Evolutionary conservation across 441 rosid genomes (phyloP), one percentile per base, ranked within the genome.

Genomic region (Pelargonium australe): DNA sequence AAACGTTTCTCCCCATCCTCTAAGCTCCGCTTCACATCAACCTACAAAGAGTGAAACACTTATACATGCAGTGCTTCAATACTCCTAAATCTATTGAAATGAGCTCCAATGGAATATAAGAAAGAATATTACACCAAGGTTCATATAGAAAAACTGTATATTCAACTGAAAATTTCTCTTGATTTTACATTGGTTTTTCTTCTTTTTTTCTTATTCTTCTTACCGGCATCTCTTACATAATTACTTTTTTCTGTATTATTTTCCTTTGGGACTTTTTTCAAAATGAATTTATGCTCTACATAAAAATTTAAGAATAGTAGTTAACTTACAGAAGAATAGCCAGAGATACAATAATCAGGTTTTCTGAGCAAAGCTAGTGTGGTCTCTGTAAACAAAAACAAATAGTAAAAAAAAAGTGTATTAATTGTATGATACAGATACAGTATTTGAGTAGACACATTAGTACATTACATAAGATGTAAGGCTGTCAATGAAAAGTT

Each of bases 341-440:
- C 94, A 14, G 98, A 94, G 78, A 91, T 89, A 89, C 96, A 91
- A 76, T 86, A 94, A 71, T 91, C 97, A 60, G 97, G 97, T 76
- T 91, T 91, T 41, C 96, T 87, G 66, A 94, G 92, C 83, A 94
- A 86, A 71, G 97, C 85, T 68, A 91, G 76, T 20, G 87, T 80
- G 47, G 99, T 86, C 77, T 94, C 99, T 94, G 90, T 78, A 82
- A 69, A 28, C 65, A 66, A 68, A 74, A 70, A 40, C 68, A 69
- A 66, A 44, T 12, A 5, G 64, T 9, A 5, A 14, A 13, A 69
- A 70, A 3, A n/a, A n/a, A n/a, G 47, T 34, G 20, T 17, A 7
- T 60, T 9, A 17, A 19, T 58, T 60, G 63, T 17, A 10, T 17
- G 63, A 60, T 3, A 60, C 6, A 17, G 10, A 47, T 47, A 1